These are phyloP conservation scores for Micromonas commoda DNA, from an alignment of 139 green algal species.

Conservation along the genomic window DNA sequence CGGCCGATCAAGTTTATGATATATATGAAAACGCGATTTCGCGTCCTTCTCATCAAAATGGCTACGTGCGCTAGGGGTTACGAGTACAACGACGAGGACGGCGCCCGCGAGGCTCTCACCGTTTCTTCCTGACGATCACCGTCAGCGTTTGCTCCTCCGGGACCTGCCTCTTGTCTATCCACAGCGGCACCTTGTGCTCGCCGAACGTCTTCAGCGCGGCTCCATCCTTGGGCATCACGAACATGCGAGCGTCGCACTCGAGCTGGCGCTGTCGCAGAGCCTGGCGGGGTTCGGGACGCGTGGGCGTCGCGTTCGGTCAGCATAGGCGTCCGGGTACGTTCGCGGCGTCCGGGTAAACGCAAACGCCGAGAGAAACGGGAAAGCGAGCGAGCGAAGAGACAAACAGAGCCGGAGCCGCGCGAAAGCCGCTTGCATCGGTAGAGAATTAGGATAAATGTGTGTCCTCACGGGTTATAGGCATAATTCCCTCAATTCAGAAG, in stretches of 20 bases:
- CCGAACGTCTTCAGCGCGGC: not conserved
- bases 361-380: no score
- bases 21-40: no score
- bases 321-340: no score
- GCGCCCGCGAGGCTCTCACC: no score
- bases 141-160: not conserved
- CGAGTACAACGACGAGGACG: no score
- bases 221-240: not conserved
- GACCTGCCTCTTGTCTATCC: not conserved
- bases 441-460: constrained; percentile 1
- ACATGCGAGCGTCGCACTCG: not conserved
- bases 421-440: not conserved
- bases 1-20: no score
- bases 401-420: not conserved
- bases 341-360: no score
- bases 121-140: constrained; percentile 1
- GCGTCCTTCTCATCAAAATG: no score
- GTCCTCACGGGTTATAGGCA: constrained; percentile 26
- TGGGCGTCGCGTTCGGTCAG: not conserved
- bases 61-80: no score
- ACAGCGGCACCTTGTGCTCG: constrained; percentile 7
- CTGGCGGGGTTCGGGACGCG: not conserved
- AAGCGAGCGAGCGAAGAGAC: not conserved
- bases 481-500: constrained; percentile 23
- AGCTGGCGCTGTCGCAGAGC: not conserved